Conservation (phyloP, 768 basidiomycete species). For the Tricholoma hemisulphureum region DNA sequence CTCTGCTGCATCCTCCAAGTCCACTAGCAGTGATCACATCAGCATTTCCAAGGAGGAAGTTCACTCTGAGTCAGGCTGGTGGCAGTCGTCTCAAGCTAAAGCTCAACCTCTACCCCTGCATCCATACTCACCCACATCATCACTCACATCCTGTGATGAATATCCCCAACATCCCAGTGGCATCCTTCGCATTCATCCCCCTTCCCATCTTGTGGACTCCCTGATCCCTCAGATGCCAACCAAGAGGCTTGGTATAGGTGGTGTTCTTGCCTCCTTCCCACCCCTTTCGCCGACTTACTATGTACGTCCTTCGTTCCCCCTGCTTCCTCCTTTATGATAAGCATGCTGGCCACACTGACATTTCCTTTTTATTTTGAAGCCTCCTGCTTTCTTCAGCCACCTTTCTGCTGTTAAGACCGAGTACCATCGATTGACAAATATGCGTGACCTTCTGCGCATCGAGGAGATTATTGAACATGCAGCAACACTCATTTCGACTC, state of each 20-base stretch:
- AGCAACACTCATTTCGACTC: neutral
- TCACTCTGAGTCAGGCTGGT: too few species aligned
- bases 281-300: neutral
- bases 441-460: neutral
- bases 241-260: neutral
- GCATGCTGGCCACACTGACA: neutral
- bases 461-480: neutral
- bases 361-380: neutral
- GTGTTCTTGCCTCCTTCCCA: neutral
- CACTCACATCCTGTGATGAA: too few species aligned
- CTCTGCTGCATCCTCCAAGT: too few species aligned
- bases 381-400: neutral
- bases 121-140: too few species aligned
- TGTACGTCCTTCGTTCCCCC: neutral
- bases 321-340: neutral
- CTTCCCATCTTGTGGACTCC: neutral
- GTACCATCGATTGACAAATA: neutral
- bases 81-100: too few species aligned
- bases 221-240: neutral
- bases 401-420: neutral
- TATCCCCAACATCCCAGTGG: neutral
- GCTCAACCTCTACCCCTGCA: too few species aligned
- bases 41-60: too few species aligned
- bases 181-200: neutral
- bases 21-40: too few species aligned